phyloP scores from a whole-genome alignment of 2,329 filamentous ascomycete genomes.

The Helicocarpus griseus region DNA sequence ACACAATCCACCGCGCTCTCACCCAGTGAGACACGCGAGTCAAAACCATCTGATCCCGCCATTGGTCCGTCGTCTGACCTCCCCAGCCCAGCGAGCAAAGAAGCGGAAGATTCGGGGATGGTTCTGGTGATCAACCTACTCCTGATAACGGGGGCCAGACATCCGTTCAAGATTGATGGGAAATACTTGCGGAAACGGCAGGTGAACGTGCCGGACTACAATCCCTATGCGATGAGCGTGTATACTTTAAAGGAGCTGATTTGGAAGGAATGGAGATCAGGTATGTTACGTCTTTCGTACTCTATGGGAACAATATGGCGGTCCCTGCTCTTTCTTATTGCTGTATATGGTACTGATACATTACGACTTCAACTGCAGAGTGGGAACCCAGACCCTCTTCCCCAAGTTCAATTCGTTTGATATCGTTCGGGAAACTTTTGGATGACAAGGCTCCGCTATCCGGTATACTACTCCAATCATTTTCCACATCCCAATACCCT shows the following conservation, averaged over 20 bases:
- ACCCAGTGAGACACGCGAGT: neutral
- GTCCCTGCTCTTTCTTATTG: slow-evolving; percentile 2
- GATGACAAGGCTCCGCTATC: slow-evolving; percentile 79
- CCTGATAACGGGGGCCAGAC: slow-evolving; percentile 68
- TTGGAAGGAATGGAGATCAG: slow-evolving; percentile 80
- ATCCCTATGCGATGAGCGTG: slow-evolving; percentile 83
- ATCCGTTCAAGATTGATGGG: slow-evolving; percentile 83
- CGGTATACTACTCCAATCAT: slow-evolving; percentile 44
- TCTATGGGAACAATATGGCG: too few relatives aligned
- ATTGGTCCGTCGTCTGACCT: slow-evolving; percentile 1
- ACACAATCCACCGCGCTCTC: slow-evolving; percentile 1
- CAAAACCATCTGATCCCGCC: slow-evolving; percentile 1
- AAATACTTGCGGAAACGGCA: slow-evolving; percentile 74
- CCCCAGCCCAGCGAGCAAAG: slow-evolving; percentile 14
- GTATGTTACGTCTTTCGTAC: slow-evolving; percentile 25
- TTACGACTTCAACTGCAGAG: slow-evolving; percentile 36
- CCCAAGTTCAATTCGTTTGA: slow-evolving; percentile 80
- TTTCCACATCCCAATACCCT: neutral
- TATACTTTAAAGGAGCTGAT: slow-evolving; percentile 94
- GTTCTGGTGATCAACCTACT: slow-evolving; percentile 62
- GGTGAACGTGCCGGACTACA: slow-evolving; percentile 64
- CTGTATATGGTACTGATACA: neutral
- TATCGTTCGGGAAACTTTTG: slow-evolving; percentile 81
- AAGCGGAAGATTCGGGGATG: slow-evolving; percentile 27
- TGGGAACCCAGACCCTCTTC: slow-evolving; percentile 83